Conservation (phyloP, 257 asterid genomes). For the Misopates orontium region DNA sequence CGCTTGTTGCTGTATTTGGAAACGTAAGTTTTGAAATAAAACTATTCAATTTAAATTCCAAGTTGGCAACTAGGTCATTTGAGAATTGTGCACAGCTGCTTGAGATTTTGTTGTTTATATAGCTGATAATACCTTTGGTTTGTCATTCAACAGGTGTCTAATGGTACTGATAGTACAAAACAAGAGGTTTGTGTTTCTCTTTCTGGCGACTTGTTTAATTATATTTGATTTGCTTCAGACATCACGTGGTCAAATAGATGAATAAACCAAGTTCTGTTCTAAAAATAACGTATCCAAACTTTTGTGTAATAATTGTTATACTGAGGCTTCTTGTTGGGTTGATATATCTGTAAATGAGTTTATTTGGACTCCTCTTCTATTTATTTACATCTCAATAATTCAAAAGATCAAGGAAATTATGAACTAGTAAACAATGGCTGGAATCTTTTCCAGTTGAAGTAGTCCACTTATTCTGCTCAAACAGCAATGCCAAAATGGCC, state of each 20-base stretch:
- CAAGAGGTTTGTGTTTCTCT: constrained; percentile 53
- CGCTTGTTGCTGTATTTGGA: constrained; percentile 81
- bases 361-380: background rate
- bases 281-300: background rate
- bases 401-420: background rate
- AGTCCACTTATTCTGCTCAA: background rate
- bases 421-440: constrained; percentile 7
- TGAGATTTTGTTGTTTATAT: background rate
- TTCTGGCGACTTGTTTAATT: constrained; percentile 1
- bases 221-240: background rate
- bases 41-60: constrained; percentile 6
- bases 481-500: background rate
- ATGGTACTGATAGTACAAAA: constrained; percentile 35
- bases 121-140: constrained; percentile 21
- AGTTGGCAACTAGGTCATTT: background rate
- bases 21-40: constrained; percentile 50
- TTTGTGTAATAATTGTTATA: background rate
- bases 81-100: constrained; percentile 6
- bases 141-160: constrained; percentile 53
- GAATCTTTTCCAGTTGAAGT: constrained; percentile 8
- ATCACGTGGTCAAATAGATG: no score
- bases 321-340: background rate
- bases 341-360: constrained; percentile 4
- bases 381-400: background rate
- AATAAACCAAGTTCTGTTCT: background rate